Base-by-base conservation (phyloP, 306 rosid genomes). In the Prunus campanulata region DNA sequence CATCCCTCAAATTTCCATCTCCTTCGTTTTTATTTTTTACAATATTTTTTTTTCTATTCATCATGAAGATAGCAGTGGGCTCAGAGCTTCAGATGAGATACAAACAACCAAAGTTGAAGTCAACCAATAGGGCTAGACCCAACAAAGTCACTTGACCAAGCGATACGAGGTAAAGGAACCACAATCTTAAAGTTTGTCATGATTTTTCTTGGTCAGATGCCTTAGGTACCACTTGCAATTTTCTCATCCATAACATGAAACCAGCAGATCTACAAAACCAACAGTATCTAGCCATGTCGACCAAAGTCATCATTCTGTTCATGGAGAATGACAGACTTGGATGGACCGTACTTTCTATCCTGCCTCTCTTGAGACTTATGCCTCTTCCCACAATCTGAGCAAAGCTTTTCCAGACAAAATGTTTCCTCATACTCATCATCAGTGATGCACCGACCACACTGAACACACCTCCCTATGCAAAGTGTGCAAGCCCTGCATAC, bases 381-480 rank as follows among this genome's bases (percentile, higher is more conserved):
- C 70, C 68, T 79, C 78, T 81, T 78, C 67, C 83, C 83, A 76
- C 97, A 93, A 77, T 70, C 82, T 50, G 88, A 88, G 79, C 98
- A 94, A 71, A 90, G 94, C 66, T 78, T 77, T 62, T 94, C 97
- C 86, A 94, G 75, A 79, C 94, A 85, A 74, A 94, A 91, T 42
- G 97, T 94, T 81, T 94, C 98, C 85, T 91, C 96, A 72, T 86
- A 94, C 68, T 91, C 98, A 59, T 83, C 82, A 72, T 90, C 96
- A 65, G 79, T 85, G 81, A 91, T 84, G 82, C 98, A 94, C 74
- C 85, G 78, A 32, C 98, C 97, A 80, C 98, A 94, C 77, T 88
- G 87, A 54, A 79, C 85, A 80, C 98, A 94, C 35, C 98, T 93
- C 2, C 84, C 61, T 74, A 89, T 91, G 83, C 98, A 94, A 48